A percentile compares a stretch with the other conserved stretches of the same genome.
phyloP scores from a whole-genome alignment of 768 basidiomycete species.

The Baorangia bicolor region DNA sequence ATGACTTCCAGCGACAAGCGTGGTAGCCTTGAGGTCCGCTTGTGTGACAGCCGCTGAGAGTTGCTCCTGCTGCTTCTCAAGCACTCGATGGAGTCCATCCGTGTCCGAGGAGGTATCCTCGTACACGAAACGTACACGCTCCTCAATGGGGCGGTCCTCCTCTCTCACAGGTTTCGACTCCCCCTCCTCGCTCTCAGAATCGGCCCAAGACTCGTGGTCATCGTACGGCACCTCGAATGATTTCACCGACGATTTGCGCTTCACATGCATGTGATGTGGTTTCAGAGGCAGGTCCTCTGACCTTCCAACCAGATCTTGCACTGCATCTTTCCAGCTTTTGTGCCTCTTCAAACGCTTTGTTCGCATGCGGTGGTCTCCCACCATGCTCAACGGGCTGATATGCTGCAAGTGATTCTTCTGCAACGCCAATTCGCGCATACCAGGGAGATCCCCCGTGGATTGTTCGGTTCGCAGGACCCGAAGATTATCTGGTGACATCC shows the following conservation, averaged over 20 bases:
- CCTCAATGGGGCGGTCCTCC: slow-evolving; percentile 72
- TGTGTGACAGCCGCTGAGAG: slow-evolving; percentile 50
- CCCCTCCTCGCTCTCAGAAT: slow-evolving; percentile 50
- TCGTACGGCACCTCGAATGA: slow-evolving; percentile 29
- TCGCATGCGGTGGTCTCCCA: slow-evolving; percentile 58
- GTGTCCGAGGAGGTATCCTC: slow-evolving; percentile 16
- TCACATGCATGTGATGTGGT: slow-evolving; percentile 23
- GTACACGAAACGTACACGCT: slow-evolving; percentile 66
- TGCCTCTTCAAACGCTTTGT: slow-evolving; percentile 46
- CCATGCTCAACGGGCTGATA: slow-evolving; percentile 88
- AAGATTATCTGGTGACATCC: slow-evolving; percentile 87
- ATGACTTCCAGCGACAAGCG: slow-evolving; percentile 34
- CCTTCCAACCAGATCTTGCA: slow-evolving; percentile 47
- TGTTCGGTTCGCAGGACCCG: slow-evolving; percentile 85
- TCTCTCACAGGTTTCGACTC: slow-evolving; percentile 53
- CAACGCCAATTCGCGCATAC: slow-evolving; percentile 63
- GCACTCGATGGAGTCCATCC: slow-evolving; percentile 15
- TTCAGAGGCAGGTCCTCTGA: slow-evolving; percentile 30
- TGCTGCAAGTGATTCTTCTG: slow-evolving; percentile 90
- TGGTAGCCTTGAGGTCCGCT: slow-evolving; percentile 47
- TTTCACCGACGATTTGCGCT: slow-evolving; percentile 30
- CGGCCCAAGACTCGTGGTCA: slow-evolving; percentile 53
- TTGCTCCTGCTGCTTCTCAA: slow-evolving; percentile 52
- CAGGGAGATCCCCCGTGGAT: slow-evolving; percentile 77
- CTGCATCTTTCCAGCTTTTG: slow-evolving; percentile 59